Conservation (phyloP, 208 protist species). For the Tritrichomonas foetus region DNA sequence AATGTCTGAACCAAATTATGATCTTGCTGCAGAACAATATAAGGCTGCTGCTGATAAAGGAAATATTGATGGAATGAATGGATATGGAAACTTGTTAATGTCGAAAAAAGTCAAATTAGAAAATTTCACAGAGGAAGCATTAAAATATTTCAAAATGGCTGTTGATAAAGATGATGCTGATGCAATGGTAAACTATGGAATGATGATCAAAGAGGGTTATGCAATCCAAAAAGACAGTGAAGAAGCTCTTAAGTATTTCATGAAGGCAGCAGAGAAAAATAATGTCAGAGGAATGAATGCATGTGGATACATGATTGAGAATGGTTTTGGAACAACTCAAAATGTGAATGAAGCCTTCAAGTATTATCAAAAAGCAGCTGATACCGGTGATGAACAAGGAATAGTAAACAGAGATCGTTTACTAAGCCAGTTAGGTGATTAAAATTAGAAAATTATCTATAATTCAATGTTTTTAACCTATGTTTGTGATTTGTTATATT, state of each 20-base stretch:
- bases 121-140: slow-evolving; percentile 36
- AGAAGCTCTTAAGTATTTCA: slow-evolving; percentile 15
- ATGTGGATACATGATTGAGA: slow-evolving; percentile 6
- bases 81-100: too few relatives aligned
- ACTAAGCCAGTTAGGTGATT: too few relatives aligned
- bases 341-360: not conserved
- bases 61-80: too few relatives aligned
- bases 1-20: too few relatives aligned
- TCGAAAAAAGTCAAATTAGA: too few relatives aligned
- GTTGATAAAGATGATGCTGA: not conserved
- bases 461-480: too few relatives aligned
- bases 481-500: too few relatives aligned
- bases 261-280: not conserved
- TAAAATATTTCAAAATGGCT: slow-evolving; percentile 42
- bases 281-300: slow-evolving; percentile 37
- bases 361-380: slow-evolving; percentile 40
- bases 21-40: too few relatives aligned
- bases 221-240: not conserved
- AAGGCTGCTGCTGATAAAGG: too few relatives aligned
- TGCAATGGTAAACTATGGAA: not conserved
- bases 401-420: slow-evolving; percentile 43
- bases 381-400: not conserved
- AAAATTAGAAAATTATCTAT: too few relatives aligned
- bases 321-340: not conserved
- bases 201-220: slow-evolving; percentile 24